These are phyloP conservation scores for Nicotiana undulata DNA, from an alignment of 257 asterid species.

Conservation along the genomic window DNA sequence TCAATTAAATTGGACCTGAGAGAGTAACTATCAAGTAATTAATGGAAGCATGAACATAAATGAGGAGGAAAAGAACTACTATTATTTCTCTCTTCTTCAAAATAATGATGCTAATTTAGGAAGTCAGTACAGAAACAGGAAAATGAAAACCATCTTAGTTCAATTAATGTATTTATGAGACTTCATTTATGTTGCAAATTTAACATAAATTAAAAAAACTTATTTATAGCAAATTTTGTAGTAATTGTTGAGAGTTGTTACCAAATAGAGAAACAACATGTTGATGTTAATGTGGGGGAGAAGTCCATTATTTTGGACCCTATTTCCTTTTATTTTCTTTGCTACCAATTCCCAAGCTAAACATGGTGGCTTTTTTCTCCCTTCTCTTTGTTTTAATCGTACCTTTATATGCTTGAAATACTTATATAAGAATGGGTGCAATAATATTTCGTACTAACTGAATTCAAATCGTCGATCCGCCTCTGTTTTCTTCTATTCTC, in stretches of 20 bases:
- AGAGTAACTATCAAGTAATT: not conserved
- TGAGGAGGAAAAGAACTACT: not conserved
- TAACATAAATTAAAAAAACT: not conserved
- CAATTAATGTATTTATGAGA: not conserved
- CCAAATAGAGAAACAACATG: not conserved
- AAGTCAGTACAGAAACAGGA: not conserved
- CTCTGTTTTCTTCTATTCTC: not conserved
- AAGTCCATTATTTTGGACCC: not conserved
- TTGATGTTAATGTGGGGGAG: not conserved
- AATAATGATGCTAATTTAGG: not conserved
- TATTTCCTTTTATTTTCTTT: not conserved
- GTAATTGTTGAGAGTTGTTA: not conserved
- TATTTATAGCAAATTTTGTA: not conserved
- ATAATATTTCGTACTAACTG: not conserved
- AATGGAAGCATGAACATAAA: not conserved
- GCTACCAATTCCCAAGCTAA: not conserved
- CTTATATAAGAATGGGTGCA: not conserved
- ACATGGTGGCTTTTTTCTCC: not conserved
- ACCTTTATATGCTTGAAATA: not conserved
- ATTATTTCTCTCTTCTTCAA: not conserved
- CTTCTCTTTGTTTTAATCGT: not conserved
- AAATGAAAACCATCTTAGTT: not conserved
- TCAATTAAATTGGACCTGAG: no score
- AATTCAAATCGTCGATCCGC: not conserved
- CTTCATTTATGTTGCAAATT: not conserved